Conservation (phyloP, 208 protist species). For the Sergeia podlipaevii region DNA sequence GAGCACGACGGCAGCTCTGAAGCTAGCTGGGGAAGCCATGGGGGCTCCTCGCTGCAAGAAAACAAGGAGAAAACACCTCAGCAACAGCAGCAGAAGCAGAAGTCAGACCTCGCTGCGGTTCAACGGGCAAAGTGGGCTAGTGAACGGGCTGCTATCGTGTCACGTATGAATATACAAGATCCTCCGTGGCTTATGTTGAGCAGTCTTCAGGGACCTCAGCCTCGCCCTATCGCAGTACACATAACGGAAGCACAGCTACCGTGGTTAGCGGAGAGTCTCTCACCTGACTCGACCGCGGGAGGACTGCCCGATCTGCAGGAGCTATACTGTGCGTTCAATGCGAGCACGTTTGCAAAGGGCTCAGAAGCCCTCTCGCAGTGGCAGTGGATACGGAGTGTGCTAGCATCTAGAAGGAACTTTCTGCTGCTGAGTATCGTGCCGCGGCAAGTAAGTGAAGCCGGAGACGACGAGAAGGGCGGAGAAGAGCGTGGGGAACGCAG, state of each 20-base stretch:
- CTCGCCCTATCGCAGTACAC: constrained; percentile 36
- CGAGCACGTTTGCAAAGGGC: constrained; percentile 14
- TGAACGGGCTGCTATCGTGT: constrained; percentile 14
- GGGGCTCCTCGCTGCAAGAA: neutral
- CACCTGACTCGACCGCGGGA: constrained; percentile 17
- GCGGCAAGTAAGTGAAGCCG: constrained; percentile 2
- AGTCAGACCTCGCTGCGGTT: neutral
- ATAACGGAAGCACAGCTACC: constrained; percentile 47
- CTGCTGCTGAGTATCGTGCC: constrained; percentile 20
- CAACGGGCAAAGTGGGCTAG: constrained; percentile 16
- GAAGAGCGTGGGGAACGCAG: neutral
- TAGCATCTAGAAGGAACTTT: constrained; percentile 19
- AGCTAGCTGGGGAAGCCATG: neutral
- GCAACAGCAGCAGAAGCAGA: neutral
- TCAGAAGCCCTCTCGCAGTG: constrained; percentile 22
- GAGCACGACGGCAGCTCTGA: neutral
- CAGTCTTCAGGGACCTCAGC: constrained; percentile 4
- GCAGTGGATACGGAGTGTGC: constrained; percentile 33
- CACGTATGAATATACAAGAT: constrained; percentile 17
- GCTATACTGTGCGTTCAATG: constrained; percentile 30
- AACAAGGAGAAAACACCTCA: neutral
- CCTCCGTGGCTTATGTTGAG: constrained; percentile 20
- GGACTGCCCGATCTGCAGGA: constrained; percentile 31
- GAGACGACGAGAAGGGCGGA: constrained; percentile 9
- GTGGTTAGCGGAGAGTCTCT: constrained; percentile 41